Evolutionary conservation across 2,329 filamentous ascomycete species (phyloP), one percentile per base, ranked within the genome.

Genomic region (Shiraia sp.): DNA sequence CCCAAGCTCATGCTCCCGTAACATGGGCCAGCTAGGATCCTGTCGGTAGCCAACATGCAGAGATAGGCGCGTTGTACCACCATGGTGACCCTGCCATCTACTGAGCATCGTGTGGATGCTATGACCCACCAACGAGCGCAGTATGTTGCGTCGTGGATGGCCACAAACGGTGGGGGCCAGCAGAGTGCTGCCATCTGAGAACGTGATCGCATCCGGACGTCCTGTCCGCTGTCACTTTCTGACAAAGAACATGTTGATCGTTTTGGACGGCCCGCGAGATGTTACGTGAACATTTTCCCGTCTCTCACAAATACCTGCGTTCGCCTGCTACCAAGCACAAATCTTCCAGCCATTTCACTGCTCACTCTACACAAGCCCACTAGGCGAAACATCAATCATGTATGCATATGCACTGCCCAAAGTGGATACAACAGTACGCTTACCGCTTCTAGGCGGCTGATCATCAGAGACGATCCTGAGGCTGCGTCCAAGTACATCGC

Each of bases 401-500:
- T 68, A 68, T 47, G 61, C 55, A 53, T 47, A 55, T 61, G 53
- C 56, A 54, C 45, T 35, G 36, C 35, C 42, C 48, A 34, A 22
- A 40, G 45, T 32, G 32, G 26, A 32, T 40, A 37, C 43, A 57
- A 36, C 48, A 50, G 36, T 37, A 44, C 42, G 55, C 62, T 68
- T 49, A 69, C 61, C 39, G 36, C 41, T 45, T 55, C 25, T 58
- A 93, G 89, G 88, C 85, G 88, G 74, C 81, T 93, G 63, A 91
- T 93, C 70, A 87, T 93, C 65, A 81, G 87, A 66, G 84, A 91
- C 68, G 79, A 89, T 61, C 78, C 85, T 56, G 70, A 77, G 40
- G 74, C 79, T 49, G 86, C 86, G 42, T 88, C 87, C 61, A 76
- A 78, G 57, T 90, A 91, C 69, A 86, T 91, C 54, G 87, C 88